These are phyloP conservation scores for Yarrowia keelungensis DNA, from an alignment of 805 yeast genomes.

Conservation along the genomic window DNA sequence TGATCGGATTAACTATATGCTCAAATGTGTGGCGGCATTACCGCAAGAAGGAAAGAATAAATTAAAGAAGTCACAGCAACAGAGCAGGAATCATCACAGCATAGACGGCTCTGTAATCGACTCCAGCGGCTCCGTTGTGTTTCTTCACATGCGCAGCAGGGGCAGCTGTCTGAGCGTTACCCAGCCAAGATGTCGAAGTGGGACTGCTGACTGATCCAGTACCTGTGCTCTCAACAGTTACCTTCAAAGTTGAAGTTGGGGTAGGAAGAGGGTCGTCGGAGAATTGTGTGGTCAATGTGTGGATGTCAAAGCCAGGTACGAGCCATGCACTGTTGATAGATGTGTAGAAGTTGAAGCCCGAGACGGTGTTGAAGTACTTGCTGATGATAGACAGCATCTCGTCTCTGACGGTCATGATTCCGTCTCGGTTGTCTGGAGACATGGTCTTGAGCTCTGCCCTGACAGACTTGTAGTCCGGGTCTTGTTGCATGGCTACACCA, in stretches of 20 bases:
- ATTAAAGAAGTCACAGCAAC: background rate
- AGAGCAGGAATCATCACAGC: conserved; percentile 22
- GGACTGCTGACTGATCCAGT: background rate
- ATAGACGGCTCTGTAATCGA: conserved; percentile 11
- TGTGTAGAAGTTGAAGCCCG: conserved; percentile 21
- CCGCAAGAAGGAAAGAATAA: background rate
- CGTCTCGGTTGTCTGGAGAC: conserved; percentile 17
- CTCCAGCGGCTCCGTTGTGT: conserved; percentile 9
- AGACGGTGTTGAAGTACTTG: conserved; percentile 21
- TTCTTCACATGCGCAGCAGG: background rate
- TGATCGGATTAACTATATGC: background rate
- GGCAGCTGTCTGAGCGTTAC: conserved; percentile 10
- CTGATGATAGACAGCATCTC: conserved; percentile 21
- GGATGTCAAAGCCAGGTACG: conserved; percentile 17
- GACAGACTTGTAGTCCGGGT: conserved; percentile 7
- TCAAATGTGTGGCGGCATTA: too few relatives aligned
- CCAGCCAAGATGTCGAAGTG: background rate
- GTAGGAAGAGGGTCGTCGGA: conserved; percentile 20
- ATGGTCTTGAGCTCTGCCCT: conserved; percentile 3
- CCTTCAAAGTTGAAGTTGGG: background rate
- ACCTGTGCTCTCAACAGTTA: background rate
- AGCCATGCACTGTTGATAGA: conserved; percentile 18
- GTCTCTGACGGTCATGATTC: conserved; percentile 15
- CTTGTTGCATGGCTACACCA: conserved; percentile 1
- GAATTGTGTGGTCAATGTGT: conserved; percentile 19